Evolutionary conservation across 768 basidiomycete species (phyloP).

Genomic region (Pisolithus tinctorius): DNA sequence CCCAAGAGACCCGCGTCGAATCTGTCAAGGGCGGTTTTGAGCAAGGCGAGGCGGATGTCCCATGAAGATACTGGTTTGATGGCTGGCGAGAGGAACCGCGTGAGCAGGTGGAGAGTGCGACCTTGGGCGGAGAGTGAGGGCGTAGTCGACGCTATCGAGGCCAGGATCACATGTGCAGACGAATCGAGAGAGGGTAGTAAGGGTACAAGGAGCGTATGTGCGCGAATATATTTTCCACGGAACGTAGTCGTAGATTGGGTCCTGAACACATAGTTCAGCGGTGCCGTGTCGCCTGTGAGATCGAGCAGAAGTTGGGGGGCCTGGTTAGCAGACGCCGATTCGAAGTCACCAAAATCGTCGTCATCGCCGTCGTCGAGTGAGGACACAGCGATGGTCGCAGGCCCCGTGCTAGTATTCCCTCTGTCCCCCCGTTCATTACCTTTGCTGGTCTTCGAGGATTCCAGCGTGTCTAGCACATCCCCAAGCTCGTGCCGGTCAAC

Average conservation of each 20-base stretch:
- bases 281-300: constrained; percentile 6
- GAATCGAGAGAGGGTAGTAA: constrained; percentile 51
- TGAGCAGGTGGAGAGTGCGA: constrained; percentile 63
- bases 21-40: constrained; percentile 76
- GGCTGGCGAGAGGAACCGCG: constrained; percentile 61
- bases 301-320: constrained; percentile 13
- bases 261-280: constrained; percentile 9
- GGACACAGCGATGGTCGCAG: constrained; percentile 52
- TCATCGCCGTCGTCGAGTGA: constrained; percentile 37
- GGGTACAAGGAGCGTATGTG: constrained; percentile 56
- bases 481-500: constrained; percentile 39
- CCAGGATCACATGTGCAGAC: constrained; percentile 61
- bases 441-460: constrained; percentile 31
- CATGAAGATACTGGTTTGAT: constrained; percentile 70
- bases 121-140: constrained; percentile 48
- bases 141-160: constrained; percentile 34
- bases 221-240: constrained; percentile 58
- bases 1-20: constrained; percentile 85
- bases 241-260: constrained; percentile 26
- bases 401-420: constrained; percentile 30
- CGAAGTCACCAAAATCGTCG: constrained; percentile 89
- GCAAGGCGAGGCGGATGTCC: constrained; percentile 51
- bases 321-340: constrained; percentile 33
- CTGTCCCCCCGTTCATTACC: constrained; percentile 21
- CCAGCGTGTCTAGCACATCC: constrained; percentile 53